phyloP scores from a whole-genome alignment of 2,329 filamentous ascomycete genomes.

The Dothideomycetidae sp. region DNA sequence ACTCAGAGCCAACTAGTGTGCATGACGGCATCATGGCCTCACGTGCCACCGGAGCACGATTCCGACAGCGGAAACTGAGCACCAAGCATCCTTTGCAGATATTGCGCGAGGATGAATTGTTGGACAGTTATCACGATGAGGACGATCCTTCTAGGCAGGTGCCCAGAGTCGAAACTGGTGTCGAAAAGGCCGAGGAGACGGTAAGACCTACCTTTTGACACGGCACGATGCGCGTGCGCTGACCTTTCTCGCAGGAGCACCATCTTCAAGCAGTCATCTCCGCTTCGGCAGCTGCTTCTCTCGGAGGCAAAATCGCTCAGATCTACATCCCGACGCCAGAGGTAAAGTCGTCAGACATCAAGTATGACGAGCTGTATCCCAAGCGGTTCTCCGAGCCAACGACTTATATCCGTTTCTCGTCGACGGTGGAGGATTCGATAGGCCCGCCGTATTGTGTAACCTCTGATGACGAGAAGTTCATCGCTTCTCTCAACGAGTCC shows the following conservation, averaged over 20 bases:
- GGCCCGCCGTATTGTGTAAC: conserved; percentile 90
- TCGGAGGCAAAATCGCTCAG: conserved; percentile 46
- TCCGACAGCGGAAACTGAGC: conserved; percentile 83
- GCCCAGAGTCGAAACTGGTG: conserved; percentile 81
- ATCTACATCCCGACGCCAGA: conserved; percentile 56
- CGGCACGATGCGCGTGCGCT: conserved; percentile 11
- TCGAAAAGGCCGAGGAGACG: conserved; percentile 94
- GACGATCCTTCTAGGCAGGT: conserved; percentile 69
- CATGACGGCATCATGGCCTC: conserved; percentile 19
- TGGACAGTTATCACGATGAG: conserved; percentile 55
- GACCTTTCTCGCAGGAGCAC: conserved; percentile 54
- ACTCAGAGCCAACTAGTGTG: conserved; percentile 6
- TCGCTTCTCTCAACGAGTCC: conserved; percentile 72
- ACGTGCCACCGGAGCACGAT: conserved; percentile 13
- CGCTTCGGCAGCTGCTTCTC: conserved; percentile 38
- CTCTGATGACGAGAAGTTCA: conserved; percentile 72
- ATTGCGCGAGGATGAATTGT: conserved; percentile 80
- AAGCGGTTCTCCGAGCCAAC: conserved; percentile 67
- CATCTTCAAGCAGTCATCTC: conserved; percentile 80
- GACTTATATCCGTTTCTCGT: conserved; percentile 94
- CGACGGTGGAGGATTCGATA: conserved; percentile 91
- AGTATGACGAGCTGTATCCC: conserved; percentile 83
- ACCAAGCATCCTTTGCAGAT: conserved; percentile 78
- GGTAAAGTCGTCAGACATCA: conserved; percentile 45
- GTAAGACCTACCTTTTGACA: conserved; percentile 37